Percentiles rank a stretch among this genome's conserved stretches.
Evolutionary conservation across 176 grass and related monocot genomes (phyloP).

Genomic region (Rhynchospora tenuis): DNA sequence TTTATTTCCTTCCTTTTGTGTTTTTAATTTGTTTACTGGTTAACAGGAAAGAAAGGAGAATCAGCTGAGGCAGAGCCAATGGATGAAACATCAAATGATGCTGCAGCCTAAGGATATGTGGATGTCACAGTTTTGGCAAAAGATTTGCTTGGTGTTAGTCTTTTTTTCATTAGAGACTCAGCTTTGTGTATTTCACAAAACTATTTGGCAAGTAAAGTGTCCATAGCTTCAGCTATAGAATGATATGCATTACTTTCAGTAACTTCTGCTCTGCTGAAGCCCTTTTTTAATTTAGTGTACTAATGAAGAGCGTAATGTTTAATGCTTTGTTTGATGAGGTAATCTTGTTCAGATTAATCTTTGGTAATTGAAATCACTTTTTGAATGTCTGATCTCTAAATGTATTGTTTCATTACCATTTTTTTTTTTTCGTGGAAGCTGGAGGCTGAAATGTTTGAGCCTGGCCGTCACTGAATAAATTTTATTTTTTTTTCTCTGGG

Average conservation of each 20-base stretch:
- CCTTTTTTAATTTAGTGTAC: conserved; percentile 7
- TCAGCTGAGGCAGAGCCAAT: conserved; percentile 50
- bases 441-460: background rate
- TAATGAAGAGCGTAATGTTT: conserved; percentile 21
- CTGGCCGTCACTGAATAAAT: background rate
- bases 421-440: background rate
- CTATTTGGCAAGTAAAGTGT: background rate
- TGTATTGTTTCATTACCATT: background rate
- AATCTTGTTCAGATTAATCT: conserved; percentile 19
- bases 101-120: conserved; percentile 39
- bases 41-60: conserved; percentile 76
- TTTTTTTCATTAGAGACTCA: conserved; percentile 22
- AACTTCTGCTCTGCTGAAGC: conserved; percentile 12
- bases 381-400: background rate
- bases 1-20: background rate
- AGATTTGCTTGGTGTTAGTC: conserved; percentile 23
- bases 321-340: conserved; percentile 17
- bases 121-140: conserved; percentile 31
- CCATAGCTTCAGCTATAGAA: conserved; percentile 20
- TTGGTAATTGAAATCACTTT: background rate
- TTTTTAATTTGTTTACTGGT: conserved; percentile 1
- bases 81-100: conserved; percentile 56
- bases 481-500: background rate
- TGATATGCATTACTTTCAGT: background rate
- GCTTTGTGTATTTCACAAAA: conserved; percentile 22